Base-by-base conservation (phyloP, 306 rosid genomes). In the Fragaria nilgerrensis region DNA sequence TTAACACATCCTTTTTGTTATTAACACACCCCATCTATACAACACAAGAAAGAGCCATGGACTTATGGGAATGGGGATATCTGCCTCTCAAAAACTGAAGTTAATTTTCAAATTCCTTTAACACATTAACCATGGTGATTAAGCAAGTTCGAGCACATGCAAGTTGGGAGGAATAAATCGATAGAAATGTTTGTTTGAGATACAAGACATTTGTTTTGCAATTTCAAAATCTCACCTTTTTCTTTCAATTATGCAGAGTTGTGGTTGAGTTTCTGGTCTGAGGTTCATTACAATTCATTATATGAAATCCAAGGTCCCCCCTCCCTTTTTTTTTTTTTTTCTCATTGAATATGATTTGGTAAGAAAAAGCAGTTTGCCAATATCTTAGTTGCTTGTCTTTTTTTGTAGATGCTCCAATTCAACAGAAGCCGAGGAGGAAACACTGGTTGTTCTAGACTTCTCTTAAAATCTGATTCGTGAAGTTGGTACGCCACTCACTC, bases 201-300 rank as follows among this genome's bases (percentile, higher is more conserved):
- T 68, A 16, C 27, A 25, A 34, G 19, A 59, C 69, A 41, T 36
- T 16, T 44, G 62, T 14, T n/a, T 37, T 37, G 6, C 6, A 67
- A 45, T 17, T 73, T 48, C 44, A 78, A 11, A 22, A 55, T 62
- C 78, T 80, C 32, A 72, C 55, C 45, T 7, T 74, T 67, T 49
- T 39, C 48, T 87, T 81, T 68, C 41, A 48, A 78, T 67, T 53
- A 79, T 88, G 95, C 90, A 93, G 97, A 89, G 77, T 76, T 93
- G 76, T 93, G 98, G 97, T 87, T 93, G 85, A 93, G 98, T 85
- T 91, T 91, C 87, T 91, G 98, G 98, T 89, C 97, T 52, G 98
- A 91, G 87, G 89, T 93, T 77, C 98, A 93, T 80, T 93, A 89
- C 84, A 93, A 93, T 84, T 91, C 98, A 74, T 78, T 93, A 22